A percentile compares a stretch with the other conserved stretches of the same genome.
Evolutionary conservation across 2,329 filamentous ascomycete genomes (phyloP).

Genomic region (Penicillium sp.): DNA sequence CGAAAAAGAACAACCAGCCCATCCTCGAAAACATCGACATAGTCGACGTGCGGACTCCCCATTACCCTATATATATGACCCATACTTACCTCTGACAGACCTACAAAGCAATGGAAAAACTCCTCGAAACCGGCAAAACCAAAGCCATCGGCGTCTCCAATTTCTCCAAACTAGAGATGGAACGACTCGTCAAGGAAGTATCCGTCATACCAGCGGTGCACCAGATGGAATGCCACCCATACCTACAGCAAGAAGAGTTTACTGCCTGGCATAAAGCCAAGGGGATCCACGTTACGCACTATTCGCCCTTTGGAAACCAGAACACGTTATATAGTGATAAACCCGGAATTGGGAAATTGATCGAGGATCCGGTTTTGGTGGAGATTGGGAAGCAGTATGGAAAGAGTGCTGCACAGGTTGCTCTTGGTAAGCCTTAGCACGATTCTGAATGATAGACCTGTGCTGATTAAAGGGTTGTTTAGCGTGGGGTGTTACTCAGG

Average conservation of each 20-base stretch:
- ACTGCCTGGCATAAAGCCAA: slow-evolving; percentile 48
- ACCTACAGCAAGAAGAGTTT: slow-evolving; percentile 50
- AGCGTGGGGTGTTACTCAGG: slow-evolving; percentile 53
- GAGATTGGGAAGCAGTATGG: slow-evolving; percentile 52
- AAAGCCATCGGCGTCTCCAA: slow-evolving; percentile 53
- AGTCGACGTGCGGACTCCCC: slow-evolving; percentile 39
- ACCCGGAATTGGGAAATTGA: slow-evolving; percentile 46
- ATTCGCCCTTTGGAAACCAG: slow-evolving; percentile 54
- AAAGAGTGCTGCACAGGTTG: slow-evolving; percentile 50
- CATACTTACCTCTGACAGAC: slow-evolving; percentile 31
- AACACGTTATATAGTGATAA: slow-evolving; percentile 48
- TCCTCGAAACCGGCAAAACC: slow-evolving; percentile 41
- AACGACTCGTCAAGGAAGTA: slow-evolving; percentile 44
- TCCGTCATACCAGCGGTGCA: slow-evolving; percentile 47
- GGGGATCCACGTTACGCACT: slow-evolving; percentile 53
- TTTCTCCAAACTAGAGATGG: slow-evolving; percentile 48
- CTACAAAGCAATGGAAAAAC: slow-evolving; percentile 49
- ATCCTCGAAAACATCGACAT: slow-evolving; percentile 46
- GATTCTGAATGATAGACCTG: neutral
- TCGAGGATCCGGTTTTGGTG: slow-evolving; percentile 49
- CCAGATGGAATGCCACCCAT: slow-evolving; percentile 53
- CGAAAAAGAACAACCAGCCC: slow-evolving; percentile 44
- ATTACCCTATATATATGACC: neutral
- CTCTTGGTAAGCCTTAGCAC: slow-evolving; percentile 37
- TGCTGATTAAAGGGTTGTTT: slow-evolving; percentile 2